Evolutionary conservation across 768 basidiomycete species (phyloP).

Genomic region (Trichaptum fuscoviolaceum): DNA sequence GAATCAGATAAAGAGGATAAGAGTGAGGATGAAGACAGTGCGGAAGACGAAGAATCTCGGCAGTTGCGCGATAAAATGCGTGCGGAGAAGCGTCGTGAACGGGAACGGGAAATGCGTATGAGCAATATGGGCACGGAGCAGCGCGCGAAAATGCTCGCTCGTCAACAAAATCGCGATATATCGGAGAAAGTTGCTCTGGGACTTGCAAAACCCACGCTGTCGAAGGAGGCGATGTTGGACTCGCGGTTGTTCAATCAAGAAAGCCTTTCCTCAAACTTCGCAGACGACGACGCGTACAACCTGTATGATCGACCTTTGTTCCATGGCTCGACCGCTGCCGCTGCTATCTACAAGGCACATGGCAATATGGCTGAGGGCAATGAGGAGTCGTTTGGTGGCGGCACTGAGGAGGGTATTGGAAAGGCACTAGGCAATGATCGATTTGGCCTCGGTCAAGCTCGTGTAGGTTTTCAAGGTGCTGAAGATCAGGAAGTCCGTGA

Average conservation of each 20-base stretch:
- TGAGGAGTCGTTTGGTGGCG: constrained; percentile 90
- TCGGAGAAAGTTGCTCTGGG: constrained; percentile 99
- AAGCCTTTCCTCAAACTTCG: constrained; percentile 74
- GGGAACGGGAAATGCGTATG: constrained; percentile 98
- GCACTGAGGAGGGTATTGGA: constrained; percentile 92
- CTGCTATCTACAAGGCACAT: constrained; percentile 98
- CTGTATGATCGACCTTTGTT: constrained; percentile 94
- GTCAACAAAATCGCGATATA: constrained; percentile 97
- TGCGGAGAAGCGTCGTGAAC: constrained; percentile 84
- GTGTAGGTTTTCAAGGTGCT: constrained; percentile 89
- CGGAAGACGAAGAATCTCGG: constrained; percentile 79
- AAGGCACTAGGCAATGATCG: constrained; percentile 90
- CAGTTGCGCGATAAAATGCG: constrained; percentile 88
- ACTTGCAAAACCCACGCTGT: constrained; percentile 91
- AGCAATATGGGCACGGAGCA: constrained; percentile 98
- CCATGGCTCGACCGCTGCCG: constrained; percentile 91
- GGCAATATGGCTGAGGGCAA: constrained; percentile 81
- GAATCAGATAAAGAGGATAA: constrained; percentile 29
- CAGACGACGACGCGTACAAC: constrained; percentile 89
- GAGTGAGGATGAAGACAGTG: constrained; percentile 33
- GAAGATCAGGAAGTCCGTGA: constrained; percentile 77
- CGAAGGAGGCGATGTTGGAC: constrained; percentile 97
- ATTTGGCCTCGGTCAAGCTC: constrained; percentile 81
- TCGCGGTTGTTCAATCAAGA: constrained; percentile 98
- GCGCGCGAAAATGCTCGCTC: constrained; percentile 90